Evolutionary conservation across 257 asterid genomes (phyloP).

Genomic region (Marsdenia floribunda): DNA sequence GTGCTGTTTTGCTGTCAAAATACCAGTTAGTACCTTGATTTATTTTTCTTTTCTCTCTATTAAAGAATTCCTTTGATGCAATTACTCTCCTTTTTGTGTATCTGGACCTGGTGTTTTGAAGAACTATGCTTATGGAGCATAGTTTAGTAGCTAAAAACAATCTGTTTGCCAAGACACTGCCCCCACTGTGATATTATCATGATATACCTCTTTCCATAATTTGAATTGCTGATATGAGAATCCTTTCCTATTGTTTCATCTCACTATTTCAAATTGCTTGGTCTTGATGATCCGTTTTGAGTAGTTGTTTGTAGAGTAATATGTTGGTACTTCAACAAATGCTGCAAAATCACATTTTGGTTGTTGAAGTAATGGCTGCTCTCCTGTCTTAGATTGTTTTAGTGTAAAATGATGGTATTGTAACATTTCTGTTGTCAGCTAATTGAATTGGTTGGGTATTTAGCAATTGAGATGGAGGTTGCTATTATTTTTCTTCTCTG

Average conservation of each 20-base stretch:
- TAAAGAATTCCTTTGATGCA: neutral
- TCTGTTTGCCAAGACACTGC: neutral
- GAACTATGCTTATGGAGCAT: neutral
- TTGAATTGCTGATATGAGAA: neutral
- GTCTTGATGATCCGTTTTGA: neutral
- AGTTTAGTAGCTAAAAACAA: neutral
- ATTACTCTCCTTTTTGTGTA: neutral
- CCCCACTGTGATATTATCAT: neutral
- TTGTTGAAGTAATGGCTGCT: neutral
- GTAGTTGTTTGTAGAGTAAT: neutral
- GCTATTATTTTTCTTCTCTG: neutral
- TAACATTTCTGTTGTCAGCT: neutral
- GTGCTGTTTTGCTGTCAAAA: slow-evolving; percentile 84
- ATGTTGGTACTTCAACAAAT: neutral
- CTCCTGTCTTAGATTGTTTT: neutral
- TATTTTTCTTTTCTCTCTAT: neutral
- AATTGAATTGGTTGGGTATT: neutral
- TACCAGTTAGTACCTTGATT: slow-evolving; percentile 48
- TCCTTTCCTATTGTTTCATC: neutral
- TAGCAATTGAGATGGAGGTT: neutral
- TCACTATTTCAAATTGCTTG: neutral
- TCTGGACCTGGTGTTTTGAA: neutral
- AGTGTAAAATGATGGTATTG: neutral
- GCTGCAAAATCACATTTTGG: neutral
- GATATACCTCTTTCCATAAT: neutral